Evolutionary conservation across 208 protist species (phyloP).

Genomic region (Trichomonas vaginalis): DNA sequence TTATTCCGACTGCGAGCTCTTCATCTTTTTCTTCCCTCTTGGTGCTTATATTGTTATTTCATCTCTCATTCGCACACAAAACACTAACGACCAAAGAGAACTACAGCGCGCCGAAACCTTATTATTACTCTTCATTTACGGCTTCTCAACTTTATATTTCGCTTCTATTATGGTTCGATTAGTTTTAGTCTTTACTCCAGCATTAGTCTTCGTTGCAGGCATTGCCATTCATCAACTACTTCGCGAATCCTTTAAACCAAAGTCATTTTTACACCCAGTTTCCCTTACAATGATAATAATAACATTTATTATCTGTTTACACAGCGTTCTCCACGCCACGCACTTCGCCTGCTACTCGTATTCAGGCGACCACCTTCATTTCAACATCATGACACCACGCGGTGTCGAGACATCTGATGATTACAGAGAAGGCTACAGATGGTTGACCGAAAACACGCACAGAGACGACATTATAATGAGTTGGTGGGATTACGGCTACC

Average conservation of each 20-base stretch:
- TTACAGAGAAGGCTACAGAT: conserved; percentile 82
- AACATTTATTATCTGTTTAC: conserved; percentile 39
- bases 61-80: background rate
- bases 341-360: conserved; percentile 63
- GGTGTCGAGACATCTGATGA: conserved; percentile 68
- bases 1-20: conserved; percentile 68
- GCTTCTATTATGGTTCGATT: conserved; percentile 61
- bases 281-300: background rate
- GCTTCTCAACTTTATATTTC: background rate
- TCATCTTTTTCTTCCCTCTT: conserved; percentile 59
- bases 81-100: background rate
- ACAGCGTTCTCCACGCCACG: conserved; percentile 48
- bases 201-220: conserved; percentile 51
- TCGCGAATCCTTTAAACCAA: background rate
- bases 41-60: conserved; percentile 60
- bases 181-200: conserved; percentile 67
- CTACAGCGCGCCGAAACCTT: background rate
- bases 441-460: conserved; percentile 75
- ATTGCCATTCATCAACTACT: conserved; percentile 45
- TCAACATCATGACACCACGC: conserved; percentile 45
- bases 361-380: conserved; percentile 51
- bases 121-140: background rate
- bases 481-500: conserved; percentile 98
- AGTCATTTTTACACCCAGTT: background rate
- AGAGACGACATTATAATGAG: conserved; percentile 42